Percentiles rank a stretch among this genome's conserved stretches.
phyloP scores from a whole-genome alignment of 495 filamentous ascomycete genomes.

The Paragyromitra xinjiangensis region DNA sequence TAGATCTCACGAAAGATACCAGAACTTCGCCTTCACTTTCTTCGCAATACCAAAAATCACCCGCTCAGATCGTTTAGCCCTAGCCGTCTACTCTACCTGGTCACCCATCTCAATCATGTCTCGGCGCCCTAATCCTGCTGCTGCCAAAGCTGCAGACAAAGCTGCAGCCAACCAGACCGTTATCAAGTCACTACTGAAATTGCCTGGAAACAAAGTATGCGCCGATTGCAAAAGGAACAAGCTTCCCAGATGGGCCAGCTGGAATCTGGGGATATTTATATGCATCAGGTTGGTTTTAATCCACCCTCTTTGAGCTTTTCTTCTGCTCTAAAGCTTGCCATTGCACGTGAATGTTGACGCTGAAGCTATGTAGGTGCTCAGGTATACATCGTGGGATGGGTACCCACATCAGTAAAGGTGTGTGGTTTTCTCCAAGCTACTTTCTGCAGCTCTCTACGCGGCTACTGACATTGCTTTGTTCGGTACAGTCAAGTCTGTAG shows the following conservation, averaged over 20 bases:
- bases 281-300: constrained; percentile 75
- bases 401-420: constrained; percentile 86
- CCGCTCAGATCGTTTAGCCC: neutral
- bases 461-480: constrained; percentile 20
- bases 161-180: constrained; percentile 88
- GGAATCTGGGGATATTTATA: constrained; percentile 94
- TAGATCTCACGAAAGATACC: neutral
- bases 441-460: constrained; percentile 8
- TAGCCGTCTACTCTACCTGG: neutral
- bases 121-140: constrained; percentile 78
- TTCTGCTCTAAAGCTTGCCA: constrained; percentile 11
- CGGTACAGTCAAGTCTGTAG: constrained; percentile 84
- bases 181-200: constrained; percentile 90
- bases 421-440: constrained; percentile 5
- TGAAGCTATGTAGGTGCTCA: constrained; percentile 69
- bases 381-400: constrained; percentile 99
- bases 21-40: neutral
- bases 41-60: neutral
- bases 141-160: constrained; percentile 83
- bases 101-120: constrained; percentile 72
- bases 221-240: constrained; percentile 99
- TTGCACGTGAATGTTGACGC: constrained; percentile 6
- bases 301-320: neutral
- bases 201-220: constrained; percentile 93
- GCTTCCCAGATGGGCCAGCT: constrained; percentile 97